phyloP scores from a whole-genome alignment of 1,284 basidiomycete species.

The Sphagnurus paluster region DNA sequence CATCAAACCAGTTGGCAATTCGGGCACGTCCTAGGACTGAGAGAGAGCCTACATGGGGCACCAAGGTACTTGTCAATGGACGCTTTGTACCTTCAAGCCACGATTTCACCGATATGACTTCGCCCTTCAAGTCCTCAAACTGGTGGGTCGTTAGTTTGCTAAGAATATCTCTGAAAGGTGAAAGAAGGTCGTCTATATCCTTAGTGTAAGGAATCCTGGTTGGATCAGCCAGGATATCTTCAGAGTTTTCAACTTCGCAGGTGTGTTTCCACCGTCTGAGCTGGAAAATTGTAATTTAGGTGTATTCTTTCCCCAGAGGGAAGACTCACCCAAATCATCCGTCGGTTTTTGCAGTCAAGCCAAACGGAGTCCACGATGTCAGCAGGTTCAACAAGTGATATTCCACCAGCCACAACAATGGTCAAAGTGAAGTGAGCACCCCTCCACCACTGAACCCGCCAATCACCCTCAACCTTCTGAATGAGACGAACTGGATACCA shows the following conservation, averaged over 20 bases:
- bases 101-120: constrained; percentile 15
- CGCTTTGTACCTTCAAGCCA: constrained; percentile 4
- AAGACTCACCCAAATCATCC: constrained; percentile 17
- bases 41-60: constrained; percentile 19
- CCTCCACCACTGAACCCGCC: constrained; percentile 1
- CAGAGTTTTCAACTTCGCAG: background rate
- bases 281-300: background rate
- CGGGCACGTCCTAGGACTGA: constrained; percentile 18
- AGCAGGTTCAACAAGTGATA: background rate
- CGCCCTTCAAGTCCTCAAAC: constrained; percentile 9
- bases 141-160: no score
- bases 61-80: background rate
- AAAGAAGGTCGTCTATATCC: constrained; percentile 16
- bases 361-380: constrained; percentile 22
- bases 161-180: constrained; percentile 1
- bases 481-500: constrained; percentile 27
- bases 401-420: background rate
- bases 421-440: background rate
- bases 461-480: background rate
- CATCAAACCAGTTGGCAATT: constrained; percentile 26
- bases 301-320: background rate
- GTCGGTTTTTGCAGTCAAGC: constrained; percentile 6
- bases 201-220: constrained; percentile 12
- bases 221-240: constrained; percentile 11
- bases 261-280: constrained; percentile 14